Conservation (phyloP, 2,329 filamentous ascomycete genomes). For the Aspergillus persii region DNA sequence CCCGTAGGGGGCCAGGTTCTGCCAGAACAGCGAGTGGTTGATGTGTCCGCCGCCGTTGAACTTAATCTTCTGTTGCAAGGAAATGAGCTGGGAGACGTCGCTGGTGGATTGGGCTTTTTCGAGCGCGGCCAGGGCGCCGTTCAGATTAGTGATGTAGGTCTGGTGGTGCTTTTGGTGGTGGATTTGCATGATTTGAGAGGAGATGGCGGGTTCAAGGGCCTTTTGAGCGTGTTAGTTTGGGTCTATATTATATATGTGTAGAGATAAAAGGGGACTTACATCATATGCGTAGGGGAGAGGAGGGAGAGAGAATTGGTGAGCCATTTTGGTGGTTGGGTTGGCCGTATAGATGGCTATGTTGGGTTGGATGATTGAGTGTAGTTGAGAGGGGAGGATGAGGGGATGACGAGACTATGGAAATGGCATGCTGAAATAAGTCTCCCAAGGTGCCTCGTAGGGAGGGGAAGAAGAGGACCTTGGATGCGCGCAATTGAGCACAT, state of each 20-base stretch:
- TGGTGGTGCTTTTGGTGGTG: constrained; percentile 93
- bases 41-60: constrained; percentile 92
- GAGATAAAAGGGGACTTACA: constrained; percentile 48
- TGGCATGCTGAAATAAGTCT: not conserved
- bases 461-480: not conserved
- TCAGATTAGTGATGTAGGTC: constrained; percentile 86
- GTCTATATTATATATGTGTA: not conserved
- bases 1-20: constrained; percentile 66
- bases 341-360: not conserved
- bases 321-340: constrained; percentile 17
- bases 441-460: not conserved
- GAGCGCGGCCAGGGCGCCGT: constrained; percentile 69
- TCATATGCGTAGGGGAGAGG: constrained; percentile 67
- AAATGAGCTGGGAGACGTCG: constrained; percentile 64
- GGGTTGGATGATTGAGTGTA: not conserved
- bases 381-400: not conserved
- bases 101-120: constrained; percentile 54
- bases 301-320: constrained; percentile 58
- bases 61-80: constrained; percentile 69
- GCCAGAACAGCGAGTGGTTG: constrained; percentile 93
- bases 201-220: constrained; percentile 79
- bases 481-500: constrained; percentile 12
- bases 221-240: not conserved
- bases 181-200: constrained; percentile 88
- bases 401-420: not conserved